Conservation (phyloP, 768 basidiomycete species). For the Tylopilus intermedius region DNA sequence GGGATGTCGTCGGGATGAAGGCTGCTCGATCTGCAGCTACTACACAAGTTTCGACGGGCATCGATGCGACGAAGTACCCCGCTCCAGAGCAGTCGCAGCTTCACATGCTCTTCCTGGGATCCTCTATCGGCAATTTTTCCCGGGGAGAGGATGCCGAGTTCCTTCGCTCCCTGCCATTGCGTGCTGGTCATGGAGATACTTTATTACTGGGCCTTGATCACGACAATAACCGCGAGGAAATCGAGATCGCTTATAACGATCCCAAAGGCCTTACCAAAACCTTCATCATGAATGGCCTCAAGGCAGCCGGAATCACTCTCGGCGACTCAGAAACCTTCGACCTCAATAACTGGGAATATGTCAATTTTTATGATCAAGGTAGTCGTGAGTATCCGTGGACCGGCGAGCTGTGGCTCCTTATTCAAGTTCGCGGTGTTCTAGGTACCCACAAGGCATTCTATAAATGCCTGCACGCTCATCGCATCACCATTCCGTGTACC, state of each 20-base stretch:
- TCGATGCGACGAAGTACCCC: slow-evolving; percentile 31
- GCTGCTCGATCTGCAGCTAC: slow-evolving; percentile 23
- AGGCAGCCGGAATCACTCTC: slow-evolving; percentile 59
- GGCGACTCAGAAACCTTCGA: slow-evolving; percentile 64
- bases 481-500: slow-evolving; percentile 46
- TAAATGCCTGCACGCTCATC: slow-evolving; percentile 58
- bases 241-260: slow-evolving; percentile 88
- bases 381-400: slow-evolving; percentile 33
- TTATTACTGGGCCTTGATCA: slow-evolving; percentile 90
- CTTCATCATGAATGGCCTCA: slow-evolving; percentile 87
- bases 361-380: slow-evolving; percentile 52
- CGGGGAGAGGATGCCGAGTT: slow-evolving; percentile 67
- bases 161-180: slow-evolving; percentile 72
- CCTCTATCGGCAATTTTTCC: slow-evolving; percentile 85
- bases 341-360: slow-evolving; percentile 71
- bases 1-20: slow-evolving; percentile 1
- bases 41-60: slow-evolving; percentile 1
- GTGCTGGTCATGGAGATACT: slow-evolving; percentile 71
- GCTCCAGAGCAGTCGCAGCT: slow-evolving; percentile 54
- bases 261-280: slow-evolving; percentile 59
- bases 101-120: slow-evolving; percentile 89
- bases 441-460: slow-evolving; percentile 85
- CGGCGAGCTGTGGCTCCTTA: neutral
- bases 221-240: slow-evolving; percentile 58
- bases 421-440: slow-evolving; percentile 26